Evolutionary conservation across 352 stramenopile genomes (phyloP).

Genomic region (Halophytophthora polymorphica): DNA sequence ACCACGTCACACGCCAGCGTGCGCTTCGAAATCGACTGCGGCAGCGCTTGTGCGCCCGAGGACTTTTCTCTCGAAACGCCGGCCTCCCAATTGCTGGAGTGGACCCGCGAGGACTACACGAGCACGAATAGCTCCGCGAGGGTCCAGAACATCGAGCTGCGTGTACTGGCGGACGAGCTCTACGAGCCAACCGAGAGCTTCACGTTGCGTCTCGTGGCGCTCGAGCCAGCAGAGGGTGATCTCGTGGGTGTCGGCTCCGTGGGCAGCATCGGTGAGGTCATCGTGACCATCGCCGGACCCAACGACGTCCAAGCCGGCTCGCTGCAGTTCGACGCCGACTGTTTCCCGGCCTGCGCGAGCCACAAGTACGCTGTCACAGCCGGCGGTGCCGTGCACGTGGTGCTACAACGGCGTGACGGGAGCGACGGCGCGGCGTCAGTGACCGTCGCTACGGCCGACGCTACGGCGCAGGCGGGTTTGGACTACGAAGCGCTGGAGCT

Average conservation of each 20-base stretch:
- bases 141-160: slow-evolving; percentile 43
- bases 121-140: slow-evolving; percentile 2
- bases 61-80: slow-evolving; percentile 47
- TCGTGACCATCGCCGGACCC: slow-evolving; percentile 52
- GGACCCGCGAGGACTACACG: slow-evolving; percentile 32
- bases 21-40: slow-evolving; percentile 40
- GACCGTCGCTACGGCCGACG: slow-evolving; percentile 39
- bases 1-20: slow-evolving; percentile 45
- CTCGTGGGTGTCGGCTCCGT: slow-evolving; percentile 29
- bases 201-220: slow-evolving; percentile 28
- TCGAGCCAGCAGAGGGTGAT: slow-evolving; percentile 24
- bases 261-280: slow-evolving; percentile 37
- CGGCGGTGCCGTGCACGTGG: slow-evolving; percentile 42
- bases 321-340: slow-evolving; percentile 65
- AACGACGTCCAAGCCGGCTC: slow-evolving; percentile 52
- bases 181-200: slow-evolving; percentile 60
- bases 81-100: slow-evolving; percentile 29
- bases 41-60: slow-evolving; percentile 33
- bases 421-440: slow-evolving; percentile 46
- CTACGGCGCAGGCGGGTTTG: slow-evolving; percentile 35
- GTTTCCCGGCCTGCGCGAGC: slow-evolving; percentile 57
- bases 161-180: slow-evolving; percentile 39
- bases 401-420: slow-evolving; percentile 56
- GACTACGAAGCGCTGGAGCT: slow-evolving; percentile 47
- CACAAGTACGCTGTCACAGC: slow-evolving; percentile 40